These are phyloP conservation scores for Vigna mungo DNA, from an alignment of 306 rosid genomes.

Conservation along the genomic window DNA sequence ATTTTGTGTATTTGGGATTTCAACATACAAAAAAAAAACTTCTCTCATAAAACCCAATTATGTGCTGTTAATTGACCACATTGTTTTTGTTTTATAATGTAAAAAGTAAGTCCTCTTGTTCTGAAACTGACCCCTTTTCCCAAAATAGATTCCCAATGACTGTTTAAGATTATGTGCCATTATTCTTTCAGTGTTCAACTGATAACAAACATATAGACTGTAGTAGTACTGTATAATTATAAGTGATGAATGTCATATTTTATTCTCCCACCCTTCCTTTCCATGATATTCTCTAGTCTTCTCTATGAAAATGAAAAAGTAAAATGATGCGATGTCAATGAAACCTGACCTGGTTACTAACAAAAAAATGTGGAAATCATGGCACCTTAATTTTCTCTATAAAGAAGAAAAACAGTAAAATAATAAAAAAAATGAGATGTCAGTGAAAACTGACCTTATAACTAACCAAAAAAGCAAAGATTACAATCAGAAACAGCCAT, in stretches of 20 bases:
- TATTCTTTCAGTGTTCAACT: conserved; percentile 45
- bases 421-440: conserved; percentile 9
- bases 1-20: conserved; percentile 24
- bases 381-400: conserved; percentile 6
- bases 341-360: conserved; percentile 29
- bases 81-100: conserved; percentile 21
- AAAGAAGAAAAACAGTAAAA: conserved; percentile 34
- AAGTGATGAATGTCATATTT: conserved; percentile 43
- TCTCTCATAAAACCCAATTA: conserved; percentile 17
- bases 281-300: neutral
- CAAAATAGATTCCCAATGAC: conserved; percentile 47
- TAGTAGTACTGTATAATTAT: conserved; percentile 20
- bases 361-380: conserved; percentile 27
- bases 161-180: conserved; percentile 41
- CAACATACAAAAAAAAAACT: neutral
- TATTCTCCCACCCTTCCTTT: conserved; percentile 31
- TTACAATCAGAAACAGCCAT: conserved; percentile 14
- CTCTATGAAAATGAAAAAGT: conserved; percentile 35
- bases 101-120: conserved; percentile 27
- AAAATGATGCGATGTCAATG: conserved; percentile 27
- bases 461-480: neutral
- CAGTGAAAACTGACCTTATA: conserved; percentile 37
- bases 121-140: conserved; percentile 43
- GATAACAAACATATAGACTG: conserved; percentile 46
- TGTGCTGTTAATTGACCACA: conserved; percentile 25